Percentiles rank a stretch among this genome's conserved stretches.
Conservation (phyloP, 2,329 filamentous ascomycete species). For the Calonectria crousiana region DNA sequence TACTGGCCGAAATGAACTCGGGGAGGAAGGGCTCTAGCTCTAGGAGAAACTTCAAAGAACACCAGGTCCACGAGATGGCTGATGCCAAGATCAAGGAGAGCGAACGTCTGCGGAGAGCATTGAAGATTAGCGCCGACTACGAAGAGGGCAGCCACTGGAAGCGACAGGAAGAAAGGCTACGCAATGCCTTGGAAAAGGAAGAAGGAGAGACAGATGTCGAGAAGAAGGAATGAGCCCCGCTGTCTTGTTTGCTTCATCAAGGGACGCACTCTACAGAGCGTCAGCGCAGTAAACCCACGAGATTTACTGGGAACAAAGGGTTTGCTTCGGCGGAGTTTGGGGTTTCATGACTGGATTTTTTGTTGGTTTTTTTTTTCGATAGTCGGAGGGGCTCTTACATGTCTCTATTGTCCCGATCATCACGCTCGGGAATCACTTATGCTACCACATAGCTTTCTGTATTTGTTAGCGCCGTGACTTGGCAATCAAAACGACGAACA, state of each 20-base stretch:
- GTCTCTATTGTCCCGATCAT: background rate
- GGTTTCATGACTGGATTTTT: background rate
- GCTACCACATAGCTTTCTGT: background rate
- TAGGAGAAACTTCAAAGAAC: conserved; percentile 79
- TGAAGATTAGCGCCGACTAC: conserved; percentile 89
- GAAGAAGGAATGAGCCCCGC: conserved; percentile 21
- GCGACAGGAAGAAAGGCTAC: conserved; percentile 79
- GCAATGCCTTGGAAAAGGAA: conserved; percentile 58
- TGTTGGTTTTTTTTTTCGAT: background rate
- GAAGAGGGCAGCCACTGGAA: conserved; percentile 90
- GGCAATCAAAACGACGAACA: background rate
- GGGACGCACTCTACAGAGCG: background rate
- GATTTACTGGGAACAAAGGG: background rate
- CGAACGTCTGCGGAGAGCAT: conserved; percentile 84
- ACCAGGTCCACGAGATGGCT: conserved; percentile 96
- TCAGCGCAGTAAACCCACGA: background rate
- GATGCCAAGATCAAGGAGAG: conserved; percentile 97
- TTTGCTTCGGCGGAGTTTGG: background rate
- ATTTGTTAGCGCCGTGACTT: background rate
- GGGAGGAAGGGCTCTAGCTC: conserved; percentile 49
- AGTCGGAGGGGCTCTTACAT: background rate
- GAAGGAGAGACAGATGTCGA: conserved; percentile 47
- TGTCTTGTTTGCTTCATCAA: background rate
- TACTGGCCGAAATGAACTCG: conserved; percentile 53
- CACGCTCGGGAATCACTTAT: background rate